Evolutionary conservation across 768 basidiomycete species (phyloP), one percentile per base, ranked within the genome.

Genomic region (Neoboletus subvelutipes): DNA sequence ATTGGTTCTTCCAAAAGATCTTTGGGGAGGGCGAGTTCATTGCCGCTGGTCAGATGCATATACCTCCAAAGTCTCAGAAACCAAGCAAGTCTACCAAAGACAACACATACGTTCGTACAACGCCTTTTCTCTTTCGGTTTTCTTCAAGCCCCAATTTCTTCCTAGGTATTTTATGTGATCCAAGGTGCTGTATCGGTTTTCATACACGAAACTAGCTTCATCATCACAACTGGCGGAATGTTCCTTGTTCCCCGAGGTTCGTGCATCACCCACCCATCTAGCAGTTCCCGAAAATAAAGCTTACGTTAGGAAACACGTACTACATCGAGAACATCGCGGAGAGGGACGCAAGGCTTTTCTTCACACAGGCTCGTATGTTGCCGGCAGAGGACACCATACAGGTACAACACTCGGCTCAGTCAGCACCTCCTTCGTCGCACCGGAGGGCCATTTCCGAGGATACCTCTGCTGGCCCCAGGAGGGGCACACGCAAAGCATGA

Each of bases 21-120:
- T 96, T 95, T 65, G 86, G 88, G 28, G 96, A 98, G 60, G 90
- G 85, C 45, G 85, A 91, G 45, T 98, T 92, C 68, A 85, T 98
- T 57, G 96, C 94, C 1, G 88, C 92, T 31, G 97, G 97, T 0
- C 84, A 94, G 60, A 78, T 98, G 45, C 78, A 82, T 52, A 88
- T 98, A 40, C 93, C 93, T 5, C 83, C 89, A 1, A 77, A 82
- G 8, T 82, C 83, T n/a, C 78, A 82, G 58, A 99, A 99, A 72
- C 90, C 90, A 15, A 85, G 82, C 57, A 98, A 98, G 70, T 81
- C 83, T 24, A 85, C 94, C 1, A 94, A 90, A 68, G 97, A 98
- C 66, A 99, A 98, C 63, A 92, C 92, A 26, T 95, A 91, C 69
- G 92, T 94, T 59, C 62, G 90, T 78, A 10, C 24, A 36, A 41